Base-by-base conservation (phyloP, 345 rosid species). In the Pelargonium nanum region DNA sequence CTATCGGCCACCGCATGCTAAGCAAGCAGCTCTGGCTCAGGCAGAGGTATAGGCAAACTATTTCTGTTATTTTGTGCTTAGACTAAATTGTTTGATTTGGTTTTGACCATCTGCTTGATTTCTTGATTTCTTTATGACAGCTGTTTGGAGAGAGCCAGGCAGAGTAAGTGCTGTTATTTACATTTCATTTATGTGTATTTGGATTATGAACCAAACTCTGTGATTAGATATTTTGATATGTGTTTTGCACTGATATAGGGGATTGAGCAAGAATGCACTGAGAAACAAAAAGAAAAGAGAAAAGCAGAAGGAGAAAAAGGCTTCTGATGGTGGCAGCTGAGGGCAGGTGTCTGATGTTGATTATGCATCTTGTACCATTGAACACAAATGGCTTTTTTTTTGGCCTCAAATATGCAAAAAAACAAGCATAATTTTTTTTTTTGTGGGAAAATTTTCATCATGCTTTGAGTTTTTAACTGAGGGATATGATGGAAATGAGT, bases 1-100 rank as follows among this genome's bases (percentile, higher is more conserved):
- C 50, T 87, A 92, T 79, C 89, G 86, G 56, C 98, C 98, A 60
- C 98, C 97, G 0, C 89, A 87, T 72, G 94, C 98, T 53, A 92
- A 87, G 70, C 70, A 72, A 7, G 88, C 95, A 30, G 98, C 86
- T 1, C 81, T 82, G 24, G 59, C 83, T 69, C 92, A 83, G 74
- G 92, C 95, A n/a, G 82, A 89, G 98, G 98, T 92, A 87, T 22
- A 20, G n/a, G 58, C 61, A 53, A 15, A 53, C 52, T 53, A 57
- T 57, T 26, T 50, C 16, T 56, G 20, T 4, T 8, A 1, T 25
- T 26, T 23, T 44, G 12, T 20, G 0, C 26, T 6, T 26, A 22
- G 22, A 26, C 21, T 61, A 19, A 25, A 24, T 32, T 16, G 60
- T 57, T 57, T 19, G 6, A 4, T 7, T 24, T 54, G 12, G 24